These are phyloP conservation scores for Pyrus betulifolia DNA, from an alignment of 306 rosid genomes.

Conservation along the genomic window DNA sequence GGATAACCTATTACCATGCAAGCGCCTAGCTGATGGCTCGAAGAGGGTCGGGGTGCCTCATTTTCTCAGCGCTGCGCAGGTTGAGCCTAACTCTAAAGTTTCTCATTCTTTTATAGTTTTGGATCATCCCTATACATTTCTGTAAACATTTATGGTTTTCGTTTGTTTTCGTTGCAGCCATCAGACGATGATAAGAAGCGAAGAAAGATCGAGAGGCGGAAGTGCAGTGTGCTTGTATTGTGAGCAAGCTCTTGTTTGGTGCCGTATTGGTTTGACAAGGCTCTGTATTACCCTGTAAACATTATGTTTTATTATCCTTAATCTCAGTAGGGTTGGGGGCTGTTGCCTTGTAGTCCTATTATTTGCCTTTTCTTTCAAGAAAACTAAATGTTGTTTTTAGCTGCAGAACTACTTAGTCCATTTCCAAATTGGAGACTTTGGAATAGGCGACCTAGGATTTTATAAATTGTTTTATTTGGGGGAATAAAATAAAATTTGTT, in stretches of 20 bases:
- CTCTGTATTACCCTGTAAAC: conserved; percentile 3
- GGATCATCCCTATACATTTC: background rate
- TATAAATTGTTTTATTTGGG: background rate
- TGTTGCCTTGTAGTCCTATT: conserved; percentile 20
- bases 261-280: conserved; percentile 11
- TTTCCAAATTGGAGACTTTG: background rate
- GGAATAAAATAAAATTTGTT: too few relatives aligned
- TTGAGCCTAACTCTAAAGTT: conserved; percentile 8
- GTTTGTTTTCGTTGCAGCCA: conserved; percentile 32
- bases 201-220: conserved; percentile 46
- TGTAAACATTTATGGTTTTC: background rate
- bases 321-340: conserved; percentile 6
- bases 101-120: background rate
- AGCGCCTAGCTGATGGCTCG: conserved; percentile 88
- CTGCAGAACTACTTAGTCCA: background rate
- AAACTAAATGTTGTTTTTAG: background rate
- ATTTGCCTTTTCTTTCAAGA: background rate
- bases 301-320: background rate
- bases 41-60: conserved; percentile 76
- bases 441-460: background rate
- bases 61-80: conserved; percentile 50
- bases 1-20: conserved; percentile 59
- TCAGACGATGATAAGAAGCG: conserved; percentile 50
- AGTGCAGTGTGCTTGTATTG: conserved; percentile 54
- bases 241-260: conserved; percentile 24